Conservation (phyloP, 2,329 filamentous ascomycete species). For the Mollisiaceae sp. region DNA sequence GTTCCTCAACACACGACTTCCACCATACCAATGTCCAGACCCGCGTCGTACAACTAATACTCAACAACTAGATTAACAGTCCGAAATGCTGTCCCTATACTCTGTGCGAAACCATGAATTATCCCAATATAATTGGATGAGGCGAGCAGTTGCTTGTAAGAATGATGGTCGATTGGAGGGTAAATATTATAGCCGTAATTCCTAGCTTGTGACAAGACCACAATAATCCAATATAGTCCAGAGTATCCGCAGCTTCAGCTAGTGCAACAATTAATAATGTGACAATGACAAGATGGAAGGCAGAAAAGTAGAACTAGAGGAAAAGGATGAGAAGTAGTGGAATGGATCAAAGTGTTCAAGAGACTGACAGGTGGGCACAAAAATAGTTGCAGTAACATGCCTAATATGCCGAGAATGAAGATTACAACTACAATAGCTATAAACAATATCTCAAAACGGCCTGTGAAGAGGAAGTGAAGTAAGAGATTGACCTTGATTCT, state of each 20-base stretch:
- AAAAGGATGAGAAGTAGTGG: constrained; percentile 67
- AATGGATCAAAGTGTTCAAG: constrained; percentile 73
- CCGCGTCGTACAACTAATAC: constrained; percentile 58
- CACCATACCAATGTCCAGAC: constrained; percentile 57
- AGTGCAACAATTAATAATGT: constrained; percentile 41
- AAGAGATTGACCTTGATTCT: constrained; percentile 1
- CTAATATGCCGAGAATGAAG: constrained; percentile 71
- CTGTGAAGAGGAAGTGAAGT: constrained; percentile 53
- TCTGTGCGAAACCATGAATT: constrained; percentile 63
- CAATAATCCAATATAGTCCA: constrained; percentile 60
- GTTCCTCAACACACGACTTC: constrained; percentile 62
- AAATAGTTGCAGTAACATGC: constrained; percentile 70
- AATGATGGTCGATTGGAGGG: constrained; percentile 62
- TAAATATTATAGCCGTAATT: constrained; percentile 63
- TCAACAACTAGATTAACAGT: constrained; percentile 61
- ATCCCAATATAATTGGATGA: constrained; percentile 59
- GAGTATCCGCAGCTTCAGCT: constrained; percentile 50
- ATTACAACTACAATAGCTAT: constrained; percentile 71
- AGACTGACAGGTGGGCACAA: constrained; percentile 68
- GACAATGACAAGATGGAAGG: constrained; percentile 66
- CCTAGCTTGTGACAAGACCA: constrained; percentile 61
- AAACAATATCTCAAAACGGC: constrained; percentile 71
- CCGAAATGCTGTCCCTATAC: constrained; percentile 56
- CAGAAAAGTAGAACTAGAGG: constrained; percentile 68
- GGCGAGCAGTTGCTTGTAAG: constrained; percentile 65